Evolutionary conservation across 1,284 basidiomycete species (phyloP), one percentile per base, ranked within the genome.

Genomic region (Stereum hirsutum): DNA sequence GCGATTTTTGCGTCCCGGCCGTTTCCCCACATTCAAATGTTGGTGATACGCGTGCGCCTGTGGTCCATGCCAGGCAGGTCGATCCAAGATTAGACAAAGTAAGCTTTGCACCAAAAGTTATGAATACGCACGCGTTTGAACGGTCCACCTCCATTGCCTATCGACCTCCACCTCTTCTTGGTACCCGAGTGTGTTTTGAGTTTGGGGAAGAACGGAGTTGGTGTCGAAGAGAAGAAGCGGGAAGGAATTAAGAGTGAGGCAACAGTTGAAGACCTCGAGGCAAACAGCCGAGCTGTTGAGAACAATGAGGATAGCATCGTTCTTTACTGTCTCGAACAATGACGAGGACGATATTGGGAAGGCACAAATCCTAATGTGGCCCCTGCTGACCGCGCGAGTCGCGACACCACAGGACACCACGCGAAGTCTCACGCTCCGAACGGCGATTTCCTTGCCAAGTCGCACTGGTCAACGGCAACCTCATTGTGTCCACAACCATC

Each of bases 101-200:
- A 27, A 24, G 36, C 12, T 38, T 15, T 38, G 12, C 15, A 24
- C 8, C 6, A 34, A 5, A 17, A 34, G 35, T 30, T 28, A 39
- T 39, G 49, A 46, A 17, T 7, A 63, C 78, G 39, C 53, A 89
- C 85, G 47, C 86, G 81, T 68, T 89, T 89, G 67, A 88, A 89
- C n/a, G n/a, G n/a, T n/a, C n/a, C n/a, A n/a, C 67, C 57, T 25
- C 82, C 78, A 20, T 74, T 78, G 14, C 74, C 71, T 30, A 88
- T 62, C 2, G 81, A 78, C 48, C 74, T 68, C 83, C 83, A 89
- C 51, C 85, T 66, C 61, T 89, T 89, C 66, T 87, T 88, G n/a
- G 85, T 73, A 8, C 85, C 86, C 4, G 74, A 78, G 58, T 88
- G 84, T 0, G 80, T 75, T 60, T 88, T 88, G 51, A 88, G 64